phyloP scores from a whole-genome alignment of 176 grass and related monocot genomes.

The Carex parvula region DNA sequence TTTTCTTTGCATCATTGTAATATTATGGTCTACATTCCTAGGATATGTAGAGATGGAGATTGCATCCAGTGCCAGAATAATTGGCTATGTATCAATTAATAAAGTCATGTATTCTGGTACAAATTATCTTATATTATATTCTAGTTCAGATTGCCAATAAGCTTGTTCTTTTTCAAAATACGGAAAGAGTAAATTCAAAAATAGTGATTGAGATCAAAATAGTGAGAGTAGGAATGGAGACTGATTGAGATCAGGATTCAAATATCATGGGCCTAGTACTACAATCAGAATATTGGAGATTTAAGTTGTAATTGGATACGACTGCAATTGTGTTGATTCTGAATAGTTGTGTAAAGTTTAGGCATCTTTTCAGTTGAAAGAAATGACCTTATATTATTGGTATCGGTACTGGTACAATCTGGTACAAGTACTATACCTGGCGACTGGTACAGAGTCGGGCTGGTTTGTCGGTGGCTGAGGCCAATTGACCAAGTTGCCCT shows the following conservation, averaged over 20 bases:
- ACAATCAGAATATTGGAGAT: neutral
- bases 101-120: neutral
- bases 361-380: neutral
- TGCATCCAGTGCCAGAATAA: neutral
- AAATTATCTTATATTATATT: neutral
- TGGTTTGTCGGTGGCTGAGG: neutral
- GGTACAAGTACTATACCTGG: neutral
- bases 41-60: neutral
- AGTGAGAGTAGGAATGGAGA: neutral
- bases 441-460: no score
- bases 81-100: neutral
- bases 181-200: no score
- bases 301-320: neutral
- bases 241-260: neutral
- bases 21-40: neutral
- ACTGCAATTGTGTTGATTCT: neutral
- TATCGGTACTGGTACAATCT: neutral
- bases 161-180: no score
- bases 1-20: neutral
- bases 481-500: neutral
- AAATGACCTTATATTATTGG: neutral
- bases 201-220: no score
- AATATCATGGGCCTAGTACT: neutral
- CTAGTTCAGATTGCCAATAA: neutral
- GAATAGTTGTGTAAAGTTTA: neutral